Evolutionary conservation across 495 filamentous ascomycete genomes (phyloP).

Genomic region (Mycothermus thermophilus): DNA sequence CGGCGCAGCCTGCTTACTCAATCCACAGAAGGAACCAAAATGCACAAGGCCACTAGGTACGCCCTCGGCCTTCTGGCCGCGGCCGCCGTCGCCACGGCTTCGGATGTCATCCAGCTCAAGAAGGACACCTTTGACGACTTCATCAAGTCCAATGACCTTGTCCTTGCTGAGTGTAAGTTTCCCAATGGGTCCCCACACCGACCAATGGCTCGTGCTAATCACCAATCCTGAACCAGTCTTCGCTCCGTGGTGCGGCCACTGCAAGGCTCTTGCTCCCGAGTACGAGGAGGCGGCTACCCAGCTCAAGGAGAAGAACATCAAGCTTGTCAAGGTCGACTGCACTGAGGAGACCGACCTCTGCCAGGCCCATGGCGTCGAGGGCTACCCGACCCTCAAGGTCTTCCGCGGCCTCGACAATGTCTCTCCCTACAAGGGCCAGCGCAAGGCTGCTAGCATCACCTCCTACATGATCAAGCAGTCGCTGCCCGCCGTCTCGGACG

Average conservation of each 20-base stretch:
- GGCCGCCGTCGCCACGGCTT: constrained; percentile 46
- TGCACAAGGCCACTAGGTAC: constrained; percentile 20
- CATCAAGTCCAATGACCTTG: constrained; percentile 68
- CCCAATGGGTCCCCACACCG: not conserved
- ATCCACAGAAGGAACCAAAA: constrained; percentile 8
- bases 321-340: constrained; percentile 89
- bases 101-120: constrained; percentile 73
- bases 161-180: constrained; percentile 62
- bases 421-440: constrained; percentile 71
- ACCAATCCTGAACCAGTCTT: constrained; percentile 37
- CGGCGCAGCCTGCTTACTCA: constrained; percentile 2
- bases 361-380: constrained; percentile 78
- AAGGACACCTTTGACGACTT: constrained; percentile 77
- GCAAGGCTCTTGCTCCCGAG: constrained; percentile 72
- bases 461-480: constrained; percentile 99
- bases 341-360: constrained; percentile 89
- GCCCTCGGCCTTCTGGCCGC: constrained; percentile 47
- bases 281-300: constrained; percentile 85
- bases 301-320: constrained; percentile 90
- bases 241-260: constrained; percentile 67
- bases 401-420: constrained; percentile 86
- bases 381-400: constrained; percentile 96
- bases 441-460: constrained; percentile 83
- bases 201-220: constrained; percentile 7
- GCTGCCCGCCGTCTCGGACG: constrained; percentile 74